Percentiles rank a stretch among this genome's conserved stretches.
phyloP scores from a whole-genome alignment of 176 grass and related monocot genomes.

The Echinochloa phyllopogon region DNA sequence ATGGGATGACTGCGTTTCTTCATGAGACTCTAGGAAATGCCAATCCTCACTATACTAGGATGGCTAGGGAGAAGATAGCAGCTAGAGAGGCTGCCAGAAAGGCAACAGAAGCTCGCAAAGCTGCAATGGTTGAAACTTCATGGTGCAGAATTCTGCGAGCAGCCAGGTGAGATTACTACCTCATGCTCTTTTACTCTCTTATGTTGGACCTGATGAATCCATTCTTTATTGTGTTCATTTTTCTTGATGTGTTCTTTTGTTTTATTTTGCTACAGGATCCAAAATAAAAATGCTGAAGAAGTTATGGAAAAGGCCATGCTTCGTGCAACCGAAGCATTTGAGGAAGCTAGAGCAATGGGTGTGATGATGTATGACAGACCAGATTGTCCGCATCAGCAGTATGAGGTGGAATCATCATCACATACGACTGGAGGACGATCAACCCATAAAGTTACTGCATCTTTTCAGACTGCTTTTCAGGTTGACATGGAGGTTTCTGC shows the following conservation, averaged over 20 bases:
- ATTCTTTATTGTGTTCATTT: background rate
- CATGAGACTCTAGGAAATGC: slow-evolving; percentile 78
- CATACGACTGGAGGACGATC: slow-evolving; percentile 57
- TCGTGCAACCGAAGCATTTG: slow-evolving; percentile 73
- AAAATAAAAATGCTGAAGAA: slow-evolving; percentile 64
- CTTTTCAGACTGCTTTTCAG: slow-evolving; percentile 93
- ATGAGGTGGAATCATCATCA: slow-evolving; percentile 63
- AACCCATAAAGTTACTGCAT: slow-evolving; percentile 75
- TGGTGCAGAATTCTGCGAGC: slow-evolving; percentile 96
- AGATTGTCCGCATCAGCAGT: slow-evolving; percentile 63
- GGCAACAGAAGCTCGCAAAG: slow-evolving; percentile 85
- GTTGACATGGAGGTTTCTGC: slow-evolving; percentile 85
- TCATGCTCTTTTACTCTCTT: background rate
- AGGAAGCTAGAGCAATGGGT: slow-evolving; percentile 77
- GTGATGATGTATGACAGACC: slow-evolving; percentile 98
- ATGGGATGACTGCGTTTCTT: slow-evolving; percentile 83
- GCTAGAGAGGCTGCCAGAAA: slow-evolving; percentile 79
- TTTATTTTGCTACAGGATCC: slow-evolving; percentile 58
- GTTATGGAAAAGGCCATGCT: slow-evolving; percentile 64
- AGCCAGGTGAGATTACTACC: slow-evolving; percentile 67
- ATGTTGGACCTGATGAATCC: background rate
- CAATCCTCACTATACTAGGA: slow-evolving; percentile 88
- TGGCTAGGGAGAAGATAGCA: slow-evolving; percentile 95
- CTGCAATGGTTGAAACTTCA: slow-evolving; percentile 90
- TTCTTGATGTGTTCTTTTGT: background rate